phyloP scores from a whole-genome alignment of 179 eudicot genomes.

The Heliamphora pulchella region DNA sequence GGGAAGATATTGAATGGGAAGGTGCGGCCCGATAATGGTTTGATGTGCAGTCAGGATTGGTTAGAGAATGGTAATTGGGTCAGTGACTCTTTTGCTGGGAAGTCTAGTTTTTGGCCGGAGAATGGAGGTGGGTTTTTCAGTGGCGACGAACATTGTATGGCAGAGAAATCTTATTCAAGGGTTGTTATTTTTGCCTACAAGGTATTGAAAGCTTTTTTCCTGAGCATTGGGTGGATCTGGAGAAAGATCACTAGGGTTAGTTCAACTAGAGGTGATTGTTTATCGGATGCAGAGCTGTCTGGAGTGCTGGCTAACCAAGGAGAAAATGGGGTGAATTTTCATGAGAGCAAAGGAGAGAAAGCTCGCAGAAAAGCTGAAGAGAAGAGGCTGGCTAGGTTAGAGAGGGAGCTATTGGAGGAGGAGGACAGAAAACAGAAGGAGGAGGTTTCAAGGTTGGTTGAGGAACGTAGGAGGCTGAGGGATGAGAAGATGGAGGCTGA shows the following conservation, averaged over 20 bases:
- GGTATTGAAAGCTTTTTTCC: constrained; percentile 41
- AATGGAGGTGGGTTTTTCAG: constrained; percentile 45
- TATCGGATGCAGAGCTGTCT: constrained; percentile 47
- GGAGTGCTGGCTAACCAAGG: constrained; percentile 49
- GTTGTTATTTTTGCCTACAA: constrained; percentile 45
- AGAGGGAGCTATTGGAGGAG: constrained; percentile 85
- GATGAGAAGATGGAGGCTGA: constrained; percentile 86
- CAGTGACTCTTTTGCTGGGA: constrained; percentile 52
- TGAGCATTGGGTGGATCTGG: constrained; percentile 62
- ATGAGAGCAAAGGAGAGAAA: constrained; percentile 86
- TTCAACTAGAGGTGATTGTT: constrained; percentile 54
- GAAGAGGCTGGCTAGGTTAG: constrained; percentile 92
- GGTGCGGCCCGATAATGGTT: constrained; percentile 67
- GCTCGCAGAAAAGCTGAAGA: constrained; percentile 99
- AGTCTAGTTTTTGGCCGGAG: constrained; percentile 39
- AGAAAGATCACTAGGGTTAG: constrained; percentile 67
- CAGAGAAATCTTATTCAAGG: constrained; percentile 62
- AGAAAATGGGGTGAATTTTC: constrained; percentile 56
- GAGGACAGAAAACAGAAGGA: constrained; percentile 98
- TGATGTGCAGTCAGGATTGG: constrained; percentile 74
- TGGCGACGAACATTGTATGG: constrained; percentile 51
- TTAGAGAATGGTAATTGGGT: constrained; percentile 76
- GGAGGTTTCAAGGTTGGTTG: constrained; percentile 91
- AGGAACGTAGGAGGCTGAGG: constrained; percentile 78
- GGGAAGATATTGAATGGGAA: constrained; percentile 77